Evolutionary conservation across 2,329 filamentous ascomycete species (phyloP), one percentile per base, ranked within the genome.

Genomic region (Keithomyces neogunnii): DNA sequence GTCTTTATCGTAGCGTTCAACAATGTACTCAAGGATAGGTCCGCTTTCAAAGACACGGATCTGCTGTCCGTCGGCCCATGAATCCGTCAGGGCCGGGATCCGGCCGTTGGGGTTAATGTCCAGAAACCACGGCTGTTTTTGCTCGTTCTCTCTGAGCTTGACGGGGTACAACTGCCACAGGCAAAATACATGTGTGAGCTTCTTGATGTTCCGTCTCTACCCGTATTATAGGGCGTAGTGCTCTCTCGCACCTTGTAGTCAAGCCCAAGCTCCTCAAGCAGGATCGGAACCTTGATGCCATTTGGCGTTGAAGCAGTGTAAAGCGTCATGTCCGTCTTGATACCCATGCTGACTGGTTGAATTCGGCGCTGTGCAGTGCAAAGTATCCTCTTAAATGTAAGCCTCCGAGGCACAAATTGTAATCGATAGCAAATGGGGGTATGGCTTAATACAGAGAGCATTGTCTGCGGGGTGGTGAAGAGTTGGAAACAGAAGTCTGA

Each of bases 21-120:
- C 81, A 4, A 93, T 76, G 65, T 95, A 93, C 64, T 88, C 82
- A 73, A 92, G 74, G 64, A 93, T 91, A 57, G 82, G 79, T 53
- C 86, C 88, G 53, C 81, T 85, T 67, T 93, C 88, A 62, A 90
- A 93, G 13, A 93, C 65, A 48, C 77, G 75, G 65, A 92, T 88
- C 28, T 73, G 71, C 64, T 85, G 6, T 35, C 33, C 33, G 11
- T 35, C 33, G 33, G 33, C 33, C 65, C 88, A 85, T 7, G 33
- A 7, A 68, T 93, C 89, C 10, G 86, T 90, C 47, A 95, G 60
- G 45, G 88, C 88, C 3, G 89, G 89, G 59, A 95, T 93, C 56
- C 88, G 85, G 56, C 89, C 88, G 67, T 93, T 93, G 54, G 88
- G 89, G 69, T 93, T 95, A 72, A 93, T 91, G 50, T 82, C 81